These are phyloP conservation scores for Pleurotus pulmonarius DNA, from an alignment of 768 basidiomycete genomes.

Conservation along the genomic window DNA sequence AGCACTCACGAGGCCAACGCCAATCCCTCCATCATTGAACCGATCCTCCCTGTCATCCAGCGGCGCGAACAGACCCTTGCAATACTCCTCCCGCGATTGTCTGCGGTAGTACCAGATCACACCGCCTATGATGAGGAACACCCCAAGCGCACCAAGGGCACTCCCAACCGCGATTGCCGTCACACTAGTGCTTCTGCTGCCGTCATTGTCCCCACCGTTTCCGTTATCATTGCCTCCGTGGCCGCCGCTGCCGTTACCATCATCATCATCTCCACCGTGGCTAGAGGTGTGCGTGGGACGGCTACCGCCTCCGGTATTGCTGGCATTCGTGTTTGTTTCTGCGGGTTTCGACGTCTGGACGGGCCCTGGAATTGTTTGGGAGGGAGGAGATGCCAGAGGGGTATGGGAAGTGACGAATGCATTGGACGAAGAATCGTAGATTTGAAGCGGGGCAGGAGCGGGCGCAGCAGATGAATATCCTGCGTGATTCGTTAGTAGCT, in stretches of 20 bases:
- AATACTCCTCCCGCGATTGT: conserved; percentile 12
- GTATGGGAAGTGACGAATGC: conserved; percentile 41
- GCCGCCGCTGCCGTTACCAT: conserved; percentile 9
- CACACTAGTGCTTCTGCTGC: conserved; percentile 16
- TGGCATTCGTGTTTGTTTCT: not conserved
- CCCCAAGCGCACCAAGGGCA: conserved; percentile 46
- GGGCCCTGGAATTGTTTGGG: conserved; percentile 31
- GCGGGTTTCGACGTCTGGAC: conserved; percentile 24
- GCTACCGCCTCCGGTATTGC: conserved; percentile 3
- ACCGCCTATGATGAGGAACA: conserved; percentile 38
- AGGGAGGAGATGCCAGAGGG: conserved; percentile 26
- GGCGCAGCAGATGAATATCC: conserved; percentile 49
- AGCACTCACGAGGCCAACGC: not conserved
- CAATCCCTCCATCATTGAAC: not conserved
- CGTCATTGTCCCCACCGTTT: conserved; percentile 13
- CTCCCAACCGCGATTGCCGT: conserved; percentile 60
- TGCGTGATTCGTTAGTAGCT: conserved; percentile 17
- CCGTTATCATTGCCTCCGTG: conserved; percentile 17
- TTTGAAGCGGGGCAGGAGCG: conserved; percentile 47
- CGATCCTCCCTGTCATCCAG: conserved; percentile 22
- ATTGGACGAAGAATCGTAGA: conserved; percentile 46
- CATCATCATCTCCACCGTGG: conserved; percentile 7
- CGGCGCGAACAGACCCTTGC: conserved; percentile 15
- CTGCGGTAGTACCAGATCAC: conserved; percentile 36
- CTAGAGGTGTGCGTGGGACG: conserved; percentile 14